Conservation (phyloP, 176 grass and related monocot genomes). For the Raddia guianensis region DNA sequence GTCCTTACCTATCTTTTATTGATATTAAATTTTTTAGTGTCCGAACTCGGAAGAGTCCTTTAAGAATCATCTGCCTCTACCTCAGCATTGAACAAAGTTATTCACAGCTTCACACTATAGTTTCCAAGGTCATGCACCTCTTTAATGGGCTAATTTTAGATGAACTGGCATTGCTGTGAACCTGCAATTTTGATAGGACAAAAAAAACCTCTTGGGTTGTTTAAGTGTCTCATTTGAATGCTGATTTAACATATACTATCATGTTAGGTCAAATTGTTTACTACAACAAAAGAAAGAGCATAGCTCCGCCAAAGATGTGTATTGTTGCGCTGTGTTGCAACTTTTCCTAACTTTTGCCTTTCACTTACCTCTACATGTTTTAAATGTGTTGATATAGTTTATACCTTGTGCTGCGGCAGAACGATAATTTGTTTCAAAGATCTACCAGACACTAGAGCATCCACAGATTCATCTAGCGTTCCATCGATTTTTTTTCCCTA, state of each 20-base stretch:
- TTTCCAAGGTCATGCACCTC: constrained; percentile 7
- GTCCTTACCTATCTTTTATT: constrained; percentile 27
- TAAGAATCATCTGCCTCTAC: constrained; percentile 14
- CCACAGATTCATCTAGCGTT: background rate
- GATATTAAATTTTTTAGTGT: constrained; percentile 12
- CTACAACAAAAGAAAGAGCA: background rate
- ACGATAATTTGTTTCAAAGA: constrained; percentile 27
- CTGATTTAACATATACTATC: background rate
- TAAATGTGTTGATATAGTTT: constrained; percentile 15
- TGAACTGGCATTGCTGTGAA: background rate
- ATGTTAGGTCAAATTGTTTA: background rate
- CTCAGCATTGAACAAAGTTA: background rate
- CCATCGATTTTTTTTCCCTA: background rate
- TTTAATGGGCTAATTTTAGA: background rate
- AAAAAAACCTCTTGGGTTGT: background rate
- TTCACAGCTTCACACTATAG: constrained; percentile 8
- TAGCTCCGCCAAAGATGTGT: background rate
- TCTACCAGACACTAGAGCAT: background rate
- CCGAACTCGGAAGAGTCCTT: background rate
- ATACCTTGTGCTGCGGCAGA: constrained; percentile 3
- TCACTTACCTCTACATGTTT: constrained; percentile 8
- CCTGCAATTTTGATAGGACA: background rate
- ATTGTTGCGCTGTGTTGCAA: background rate
- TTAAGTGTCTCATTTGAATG: background rate
- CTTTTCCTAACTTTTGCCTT: background rate